A percentile compares a stretch with the other conserved stretches of the same genome.
Evolutionary conservation across 257 asterid genomes (phyloP).

Genomic region (Solanum lycopersicoides): DNA sequence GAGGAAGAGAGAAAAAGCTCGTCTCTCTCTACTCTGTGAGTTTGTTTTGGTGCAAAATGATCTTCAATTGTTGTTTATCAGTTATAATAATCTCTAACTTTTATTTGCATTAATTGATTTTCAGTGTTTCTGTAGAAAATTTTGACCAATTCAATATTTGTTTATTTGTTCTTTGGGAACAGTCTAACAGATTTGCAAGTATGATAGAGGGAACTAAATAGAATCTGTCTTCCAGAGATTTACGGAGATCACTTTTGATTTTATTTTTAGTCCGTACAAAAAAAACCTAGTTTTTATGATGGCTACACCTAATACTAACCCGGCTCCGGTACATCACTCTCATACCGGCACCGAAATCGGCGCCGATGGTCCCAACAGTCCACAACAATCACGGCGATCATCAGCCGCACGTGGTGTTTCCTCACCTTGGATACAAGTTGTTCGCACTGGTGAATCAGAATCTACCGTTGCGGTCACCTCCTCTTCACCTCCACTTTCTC

Average conservation of each 20-base stretch:
- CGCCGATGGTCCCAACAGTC: constrained; percentile 21
- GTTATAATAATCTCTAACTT: not conserved
- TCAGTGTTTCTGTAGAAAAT: not conserved
- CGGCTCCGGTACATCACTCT: not conserved
- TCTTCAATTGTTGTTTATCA: not conserved
- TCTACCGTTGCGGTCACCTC: constrained; percentile 4
- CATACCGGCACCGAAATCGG: not conserved
- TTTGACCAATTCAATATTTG: not conserved
- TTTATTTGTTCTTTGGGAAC: not conserved
- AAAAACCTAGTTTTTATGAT: constrained; percentile 1
- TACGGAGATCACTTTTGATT: not conserved
- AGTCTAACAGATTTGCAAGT: not conserved
- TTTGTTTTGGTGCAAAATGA: not conserved
- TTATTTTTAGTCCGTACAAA: not conserved
- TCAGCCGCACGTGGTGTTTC: constrained; percentile 2
- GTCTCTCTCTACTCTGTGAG: not conserved
- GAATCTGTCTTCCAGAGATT: not conserved
- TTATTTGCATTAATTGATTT: not conserved
- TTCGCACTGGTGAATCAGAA: constrained; percentile 45
- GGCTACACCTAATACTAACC: not conserved
- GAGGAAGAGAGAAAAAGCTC: not conserved
- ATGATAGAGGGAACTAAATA: not conserved
- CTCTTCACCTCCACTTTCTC: constrained; percentile 18
- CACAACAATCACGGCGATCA: constrained; percentile 16
- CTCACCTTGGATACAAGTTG: constrained; percentile 51